phyloP scores from a whole-genome alignment of 345 rosid genomes.

The Gossypium anomalum region DNA sequence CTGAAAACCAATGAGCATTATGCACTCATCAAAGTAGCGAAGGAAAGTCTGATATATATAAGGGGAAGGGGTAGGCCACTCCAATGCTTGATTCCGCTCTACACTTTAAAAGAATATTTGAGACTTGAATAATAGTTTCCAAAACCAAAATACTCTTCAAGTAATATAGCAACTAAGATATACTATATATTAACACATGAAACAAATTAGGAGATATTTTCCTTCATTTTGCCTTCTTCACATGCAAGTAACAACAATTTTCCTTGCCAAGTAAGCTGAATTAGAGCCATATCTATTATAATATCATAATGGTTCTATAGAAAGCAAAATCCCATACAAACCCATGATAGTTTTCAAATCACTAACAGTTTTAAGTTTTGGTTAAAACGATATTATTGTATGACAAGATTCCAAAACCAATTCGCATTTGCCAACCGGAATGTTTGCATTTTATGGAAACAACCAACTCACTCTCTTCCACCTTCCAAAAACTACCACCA shows the following conservation, averaged over 20 bases:
- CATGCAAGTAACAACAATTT: not conserved
- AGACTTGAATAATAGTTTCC: not conserved
- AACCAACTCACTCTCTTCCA: conserved; percentile 5
- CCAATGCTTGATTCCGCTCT: not conserved
- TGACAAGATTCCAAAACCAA: not conserved
- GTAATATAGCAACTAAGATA: not conserved
- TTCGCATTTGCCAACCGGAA: not conserved
- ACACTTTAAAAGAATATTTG: not conserved
- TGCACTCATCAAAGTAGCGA: not conserved
- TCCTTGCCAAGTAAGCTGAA: not conserved
- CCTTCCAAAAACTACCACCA: not conserved
- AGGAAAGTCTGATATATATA: not conserved
- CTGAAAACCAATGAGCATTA: conserved; percentile 33
- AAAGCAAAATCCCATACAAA: not conserved
- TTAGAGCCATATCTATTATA: not conserved
- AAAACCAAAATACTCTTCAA: not conserved
- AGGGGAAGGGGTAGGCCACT: not conserved
- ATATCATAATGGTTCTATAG: not conserved
- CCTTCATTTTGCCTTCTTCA: not conserved
- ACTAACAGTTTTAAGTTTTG: not conserved
- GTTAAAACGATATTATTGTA: not conserved
- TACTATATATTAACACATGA: not conserved
- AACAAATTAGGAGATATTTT: not conserved
- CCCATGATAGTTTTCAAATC: not conserved
- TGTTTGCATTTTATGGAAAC: not conserved